Evolutionary conservation across 768 basidiomycete species (phyloP).

Genomic region (Pisolithus marmoratus): DNA sequence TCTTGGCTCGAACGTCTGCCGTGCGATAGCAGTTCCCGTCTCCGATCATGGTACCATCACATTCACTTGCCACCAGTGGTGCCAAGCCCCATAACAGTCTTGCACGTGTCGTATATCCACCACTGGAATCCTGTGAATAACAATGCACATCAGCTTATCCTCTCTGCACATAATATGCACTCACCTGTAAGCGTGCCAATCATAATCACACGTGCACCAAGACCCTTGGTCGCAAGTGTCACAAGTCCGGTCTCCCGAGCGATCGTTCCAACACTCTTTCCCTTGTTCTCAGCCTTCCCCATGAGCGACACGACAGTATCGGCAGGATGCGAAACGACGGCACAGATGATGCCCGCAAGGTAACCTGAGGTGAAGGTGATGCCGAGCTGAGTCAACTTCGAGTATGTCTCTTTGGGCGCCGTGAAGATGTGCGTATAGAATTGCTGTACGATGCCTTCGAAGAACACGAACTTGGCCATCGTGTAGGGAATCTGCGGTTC

Average conservation of each 20-base stretch:
- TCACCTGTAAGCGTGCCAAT: constrained; percentile 55
- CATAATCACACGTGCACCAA: constrained; percentile 83
- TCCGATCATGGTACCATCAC: not conserved
- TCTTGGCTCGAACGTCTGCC: too few relatives aligned
- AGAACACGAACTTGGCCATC: constrained; percentile 99
- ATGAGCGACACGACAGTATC: constrained; percentile 91
- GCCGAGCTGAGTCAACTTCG: constrained; percentile 80
- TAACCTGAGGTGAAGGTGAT: constrained; percentile 89
- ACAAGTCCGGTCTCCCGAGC: constrained; percentile 62
- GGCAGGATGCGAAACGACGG: constrained; percentile 93
- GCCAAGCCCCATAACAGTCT: not conserved
- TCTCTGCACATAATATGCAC: constrained; percentile 1
- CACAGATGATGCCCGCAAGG: constrained; percentile 93
- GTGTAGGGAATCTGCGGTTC: constrained; percentile 83
- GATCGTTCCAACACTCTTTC: constrained; percentile 69
- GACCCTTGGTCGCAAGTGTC: constrained; percentile 74
- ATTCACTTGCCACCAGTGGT: not conserved
- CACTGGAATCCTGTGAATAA: not conserved
- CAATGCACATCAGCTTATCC: too few relatives aligned
- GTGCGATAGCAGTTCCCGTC: too few relatives aligned
- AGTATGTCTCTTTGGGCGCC: constrained; percentile 69
- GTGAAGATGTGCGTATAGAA: constrained; percentile 89
- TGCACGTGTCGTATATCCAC: constrained; percentile 1
- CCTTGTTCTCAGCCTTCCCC: constrained; percentile 83
- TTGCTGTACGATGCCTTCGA: constrained; percentile 78